Conservation (phyloP, 2,329 filamentous ascomycete genomes). For the Fusarium drepaniforme region DNA sequence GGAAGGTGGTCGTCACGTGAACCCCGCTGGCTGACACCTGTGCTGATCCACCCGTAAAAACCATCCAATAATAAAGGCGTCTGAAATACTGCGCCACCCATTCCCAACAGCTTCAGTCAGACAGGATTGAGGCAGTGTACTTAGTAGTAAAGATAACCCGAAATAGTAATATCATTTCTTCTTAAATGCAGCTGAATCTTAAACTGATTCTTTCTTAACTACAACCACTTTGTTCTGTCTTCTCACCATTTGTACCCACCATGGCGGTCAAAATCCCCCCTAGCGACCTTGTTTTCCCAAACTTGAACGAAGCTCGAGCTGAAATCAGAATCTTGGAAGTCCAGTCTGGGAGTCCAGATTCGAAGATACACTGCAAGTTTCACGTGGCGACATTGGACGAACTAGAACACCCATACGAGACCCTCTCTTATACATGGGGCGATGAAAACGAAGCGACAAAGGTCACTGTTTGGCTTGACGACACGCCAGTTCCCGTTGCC, state of each 20-base stretch:
- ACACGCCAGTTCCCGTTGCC: neutral
- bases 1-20: neutral
- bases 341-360: neutral
- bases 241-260: neutral
- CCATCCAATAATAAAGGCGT: neutral
- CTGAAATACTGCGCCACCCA: neutral
- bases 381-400: neutral
- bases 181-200: neutral
- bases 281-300: neutral
- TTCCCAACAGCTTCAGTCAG: neutral
- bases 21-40: neutral
- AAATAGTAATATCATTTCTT: neutral
- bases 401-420: neutral
- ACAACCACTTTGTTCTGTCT: neutral
- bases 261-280: neutral
- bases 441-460: neutral
- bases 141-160: neutral
- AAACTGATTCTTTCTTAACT: neutral
- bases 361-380: neutral
- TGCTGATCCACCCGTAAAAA: neutral
- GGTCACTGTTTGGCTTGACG: neutral
- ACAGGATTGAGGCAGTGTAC: neutral
- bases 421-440: neutral
- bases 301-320: neutral
- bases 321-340: constrained; percentile 1